Evolutionary conservation across 176 grass and related monocot genomes (phyloP).

Genomic region (Musa schizocarpa): DNA sequence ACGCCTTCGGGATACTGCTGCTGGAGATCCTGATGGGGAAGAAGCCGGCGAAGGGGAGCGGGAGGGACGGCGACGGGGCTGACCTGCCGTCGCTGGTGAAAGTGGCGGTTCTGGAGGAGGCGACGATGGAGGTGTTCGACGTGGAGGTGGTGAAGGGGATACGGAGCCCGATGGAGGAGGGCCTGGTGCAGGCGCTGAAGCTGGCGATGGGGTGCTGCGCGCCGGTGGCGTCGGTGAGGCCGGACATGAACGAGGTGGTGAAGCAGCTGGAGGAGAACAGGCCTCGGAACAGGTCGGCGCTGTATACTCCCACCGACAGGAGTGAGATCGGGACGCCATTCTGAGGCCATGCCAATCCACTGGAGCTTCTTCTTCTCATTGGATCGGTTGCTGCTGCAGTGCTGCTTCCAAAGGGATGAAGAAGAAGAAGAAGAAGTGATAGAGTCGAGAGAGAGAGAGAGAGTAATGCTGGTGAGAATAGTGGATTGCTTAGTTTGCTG

Average conservation of each 20-base stretch:
- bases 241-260: constrained; percentile 31
- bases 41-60: constrained; percentile 18
- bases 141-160: constrained; percentile 50
- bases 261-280: constrained; percentile 42
- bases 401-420: too few species aligned
- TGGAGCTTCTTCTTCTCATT: too few species aligned
- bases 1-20: constrained; percentile 82
- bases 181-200: constrained; percentile 48
- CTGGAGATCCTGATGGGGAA: constrained; percentile 71
- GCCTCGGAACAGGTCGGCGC: constrained; percentile 40
- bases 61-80: constrained; percentile 5
- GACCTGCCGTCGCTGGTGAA: constrained; percentile 67
- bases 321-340: constrained; percentile 48
- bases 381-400: too few species aligned
- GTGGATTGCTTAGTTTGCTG: too few species aligned
- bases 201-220: constrained; percentile 92
- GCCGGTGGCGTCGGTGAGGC: constrained; percentile 48
- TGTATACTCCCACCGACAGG: constrained; percentile 60
- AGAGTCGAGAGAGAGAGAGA: too few species aligned
- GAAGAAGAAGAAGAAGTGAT: too few species aligned
- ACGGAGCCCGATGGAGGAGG: constrained; percentile 40
- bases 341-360: neutral
- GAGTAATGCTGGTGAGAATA: too few species aligned
- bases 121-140: constrained; percentile 60
- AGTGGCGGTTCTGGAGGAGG: constrained; percentile 70